phyloP scores from a whole-genome alignment of 2,329 filamentous ascomycete species.

The Gaeumannomyces tritici region DNA sequence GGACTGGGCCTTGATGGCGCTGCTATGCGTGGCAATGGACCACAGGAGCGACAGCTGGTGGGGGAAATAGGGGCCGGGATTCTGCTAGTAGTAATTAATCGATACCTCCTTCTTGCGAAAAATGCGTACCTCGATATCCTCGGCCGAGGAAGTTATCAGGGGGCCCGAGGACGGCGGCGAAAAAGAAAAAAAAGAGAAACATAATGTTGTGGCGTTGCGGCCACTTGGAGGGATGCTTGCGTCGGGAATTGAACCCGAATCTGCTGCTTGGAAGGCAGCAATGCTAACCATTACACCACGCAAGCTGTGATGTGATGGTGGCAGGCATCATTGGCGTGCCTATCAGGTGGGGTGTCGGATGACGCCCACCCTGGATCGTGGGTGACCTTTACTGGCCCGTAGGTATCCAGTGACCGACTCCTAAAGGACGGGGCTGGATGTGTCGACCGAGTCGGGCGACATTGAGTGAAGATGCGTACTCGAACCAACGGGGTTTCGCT shows the following conservation, averaged over 20 bases:
- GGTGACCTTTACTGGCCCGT: too few species aligned
- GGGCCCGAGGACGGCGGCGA: too few species aligned
- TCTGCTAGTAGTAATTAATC: too few species aligned
- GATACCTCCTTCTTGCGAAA: too few species aligned
- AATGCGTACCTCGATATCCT: too few species aligned
- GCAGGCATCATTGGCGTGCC: background rate
- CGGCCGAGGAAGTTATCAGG: too few species aligned
- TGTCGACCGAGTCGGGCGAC: background rate
- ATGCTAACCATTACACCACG: slow-evolving; percentile 4
- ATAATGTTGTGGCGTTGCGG: too few species aligned
- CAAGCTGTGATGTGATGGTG: background rate
- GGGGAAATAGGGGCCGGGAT: background rate
- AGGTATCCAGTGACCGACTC: background rate
- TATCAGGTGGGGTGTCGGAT: background rate
- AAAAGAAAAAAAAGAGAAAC: background rate
- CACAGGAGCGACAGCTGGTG: background rate
- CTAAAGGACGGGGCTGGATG: background rate
- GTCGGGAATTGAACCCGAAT: slow-evolving; percentile 4
- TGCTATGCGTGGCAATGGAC: background rate
- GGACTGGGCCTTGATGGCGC: too few species aligned
- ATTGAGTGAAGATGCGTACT: background rate
- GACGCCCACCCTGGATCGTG: background rate
- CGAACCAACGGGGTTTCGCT: background rate
- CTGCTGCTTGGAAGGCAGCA: slow-evolving; percentile 5
- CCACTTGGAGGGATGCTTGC: background rate